These are phyloP conservation scores for Stenogyne calaminthoides DNA, from an alignment of 305 asterid genomes.

Conservation along the genomic window DNA sequence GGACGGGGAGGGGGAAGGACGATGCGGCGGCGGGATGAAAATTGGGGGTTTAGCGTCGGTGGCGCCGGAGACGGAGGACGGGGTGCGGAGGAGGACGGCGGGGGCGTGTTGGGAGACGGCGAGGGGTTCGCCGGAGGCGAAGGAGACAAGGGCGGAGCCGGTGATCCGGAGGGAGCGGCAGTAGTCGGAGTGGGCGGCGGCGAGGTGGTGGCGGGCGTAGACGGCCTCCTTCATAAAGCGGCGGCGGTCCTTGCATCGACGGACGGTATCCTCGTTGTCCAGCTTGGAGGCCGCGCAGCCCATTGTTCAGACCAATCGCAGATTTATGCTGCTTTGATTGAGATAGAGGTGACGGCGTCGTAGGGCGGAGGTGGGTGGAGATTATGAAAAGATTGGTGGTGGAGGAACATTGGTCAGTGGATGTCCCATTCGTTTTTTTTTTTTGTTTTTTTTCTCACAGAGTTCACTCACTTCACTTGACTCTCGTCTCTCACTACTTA, in stretches of 20 bases:
- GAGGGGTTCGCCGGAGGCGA: conserved; percentile 86
- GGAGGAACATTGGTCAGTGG: conserved; percentile 30
- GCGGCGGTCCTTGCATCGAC: conserved; percentile 97
- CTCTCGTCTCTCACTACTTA: conserved; percentile 43
- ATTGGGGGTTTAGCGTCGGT: conserved; percentile 30
- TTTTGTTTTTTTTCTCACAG: conserved; percentile 1
- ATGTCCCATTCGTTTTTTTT: conserved; percentile 44
- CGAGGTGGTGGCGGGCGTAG: conserved; percentile 82
- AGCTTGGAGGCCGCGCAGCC: conserved; percentile 95
- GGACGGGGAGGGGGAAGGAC: conserved; percentile 35
- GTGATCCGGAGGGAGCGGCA: conserved; percentile 82
- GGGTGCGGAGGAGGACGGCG: conserved; percentile 70
- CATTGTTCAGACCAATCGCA: conserved; percentile 39
- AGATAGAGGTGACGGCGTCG: neutral
- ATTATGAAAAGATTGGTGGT: conserved; percentile 28
- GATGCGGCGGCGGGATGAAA: conserved; percentile 35
- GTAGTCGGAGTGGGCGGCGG: conserved; percentile 95
- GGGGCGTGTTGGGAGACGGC: conserved; percentile 79
- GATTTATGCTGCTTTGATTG: neutral
- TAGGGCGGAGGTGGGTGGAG: conserved; percentile 22
- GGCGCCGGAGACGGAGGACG: conserved; percentile 43
- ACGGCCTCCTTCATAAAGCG: conserved; percentile 85
- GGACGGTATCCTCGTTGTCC: conserved; percentile 87
- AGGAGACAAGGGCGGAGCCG: conserved; percentile 76
- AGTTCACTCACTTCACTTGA: conserved; percentile 24